Conservation (phyloP, 2,329 filamentous ascomycete genomes). For the Beauveria brongniartii region DNA sequence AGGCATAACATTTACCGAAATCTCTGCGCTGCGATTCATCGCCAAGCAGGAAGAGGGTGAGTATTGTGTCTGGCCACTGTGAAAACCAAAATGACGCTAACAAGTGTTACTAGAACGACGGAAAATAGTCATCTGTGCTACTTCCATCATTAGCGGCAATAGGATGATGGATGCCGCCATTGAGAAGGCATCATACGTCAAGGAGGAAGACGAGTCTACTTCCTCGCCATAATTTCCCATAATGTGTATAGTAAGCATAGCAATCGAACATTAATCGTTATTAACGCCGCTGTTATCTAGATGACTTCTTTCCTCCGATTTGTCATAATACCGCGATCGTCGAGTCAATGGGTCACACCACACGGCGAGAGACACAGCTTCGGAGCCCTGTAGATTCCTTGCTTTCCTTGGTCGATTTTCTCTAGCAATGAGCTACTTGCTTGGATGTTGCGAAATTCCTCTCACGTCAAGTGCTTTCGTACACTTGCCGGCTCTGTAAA, state of each 20-base stretch:
- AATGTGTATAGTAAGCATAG: conserved; percentile 8
- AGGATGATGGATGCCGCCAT: conserved; percentile 80
- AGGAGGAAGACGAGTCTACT: conserved; percentile 22
- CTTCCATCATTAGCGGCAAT: conserved; percentile 82
- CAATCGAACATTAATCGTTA: not conserved
- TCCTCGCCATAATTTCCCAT: not conserved
- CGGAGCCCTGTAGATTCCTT: not conserved
- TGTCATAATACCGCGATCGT: not conserved
- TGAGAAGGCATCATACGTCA: conserved; percentile 58
- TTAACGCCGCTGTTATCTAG: not conserved
- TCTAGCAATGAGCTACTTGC: no score
- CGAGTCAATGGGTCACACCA: not conserved
- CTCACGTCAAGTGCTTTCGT: not conserved
- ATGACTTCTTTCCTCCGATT: not conserved
- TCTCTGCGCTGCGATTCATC: conserved; percentile 87
- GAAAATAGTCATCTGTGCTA: conserved; percentile 87
- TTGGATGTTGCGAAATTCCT: not conserved
- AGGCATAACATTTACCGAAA: conserved; percentile 94
- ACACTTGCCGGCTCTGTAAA: not conserved
- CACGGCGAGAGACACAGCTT: not conserved
- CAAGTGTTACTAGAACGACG: conserved; percentile 47
- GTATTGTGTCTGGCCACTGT: conserved; percentile 13
- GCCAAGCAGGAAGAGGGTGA: conserved; percentile 70
- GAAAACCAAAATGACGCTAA: conserved; percentile 1
- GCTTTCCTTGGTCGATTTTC: not conserved